These are phyloP conservation scores for Metarhizium brunneum DNA, from an alignment of 2,329 filamentous ascomycete species.

Conservation along the genomic window DNA sequence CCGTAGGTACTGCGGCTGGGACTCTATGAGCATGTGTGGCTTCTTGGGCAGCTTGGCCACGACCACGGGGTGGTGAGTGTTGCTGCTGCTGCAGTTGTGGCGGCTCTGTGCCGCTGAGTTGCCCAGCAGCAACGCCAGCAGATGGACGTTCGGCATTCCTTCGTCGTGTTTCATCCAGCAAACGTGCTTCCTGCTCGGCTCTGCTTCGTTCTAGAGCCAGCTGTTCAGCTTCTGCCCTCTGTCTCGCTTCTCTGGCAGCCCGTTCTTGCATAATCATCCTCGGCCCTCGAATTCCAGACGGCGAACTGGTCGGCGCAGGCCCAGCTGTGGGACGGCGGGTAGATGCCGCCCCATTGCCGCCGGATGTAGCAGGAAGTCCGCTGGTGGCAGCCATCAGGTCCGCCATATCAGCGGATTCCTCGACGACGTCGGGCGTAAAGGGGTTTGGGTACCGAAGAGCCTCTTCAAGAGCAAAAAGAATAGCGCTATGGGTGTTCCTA, in stretches of 20 bases:
- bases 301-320: constrained; percentile 43
- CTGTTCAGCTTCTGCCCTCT: constrained; percentile 58
- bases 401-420: constrained; percentile 89
- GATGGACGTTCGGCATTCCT: constrained; percentile 52
- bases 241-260: constrained; percentile 63
- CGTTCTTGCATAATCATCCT: constrained; percentile 88
- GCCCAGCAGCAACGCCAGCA: constrained; percentile 36
- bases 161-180: constrained; percentile 46
- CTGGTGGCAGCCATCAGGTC: constrained; percentile 59
- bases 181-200: constrained; percentile 45
- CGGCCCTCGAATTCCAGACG: constrained; percentile 68
- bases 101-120: constrained; percentile 19
- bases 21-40: constrained; percentile 11
- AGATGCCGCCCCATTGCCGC: constrained; percentile 41
- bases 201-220: constrained; percentile 42
- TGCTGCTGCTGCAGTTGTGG: constrained; percentile 12
- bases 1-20: constrained; percentile 5
- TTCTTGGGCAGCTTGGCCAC: constrained; percentile 18
- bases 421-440: constrained; percentile 75
- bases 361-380: constrained; percentile 41
- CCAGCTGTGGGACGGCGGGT: constrained; percentile 36
- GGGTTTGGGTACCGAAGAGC: constrained; percentile 72
- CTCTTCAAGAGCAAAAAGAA: constrained; percentile 88
- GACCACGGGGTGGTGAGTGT: constrained; percentile 13
- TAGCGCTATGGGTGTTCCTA: constrained; percentile 75